A percentile compares a stretch with the other conserved stretches of the same genome.
These are phyloP conservation scores for Paracamarosporium sp. DNA, from an alignment of 2,329 filamentous ascomycete species.

Conservation along the genomic window DNA sequence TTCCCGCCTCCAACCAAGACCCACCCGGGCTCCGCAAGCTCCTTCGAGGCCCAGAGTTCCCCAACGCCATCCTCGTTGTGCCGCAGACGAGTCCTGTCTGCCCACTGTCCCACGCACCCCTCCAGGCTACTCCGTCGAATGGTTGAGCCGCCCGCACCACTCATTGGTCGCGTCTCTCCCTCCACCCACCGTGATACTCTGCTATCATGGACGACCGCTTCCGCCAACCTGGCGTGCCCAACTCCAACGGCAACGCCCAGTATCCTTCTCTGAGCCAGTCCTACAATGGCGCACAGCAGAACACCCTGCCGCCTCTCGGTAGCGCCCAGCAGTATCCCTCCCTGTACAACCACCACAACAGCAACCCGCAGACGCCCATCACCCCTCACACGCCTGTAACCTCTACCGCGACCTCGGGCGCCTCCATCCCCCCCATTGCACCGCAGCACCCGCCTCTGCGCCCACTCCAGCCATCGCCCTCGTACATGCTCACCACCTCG, in stretches of 20 bases:
- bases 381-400: conserved; percentile 45
- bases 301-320: conserved; percentile 43
- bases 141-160: conserved; percentile 31
- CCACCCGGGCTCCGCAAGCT: conserved; percentile 43
- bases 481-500: conserved; percentile 41
- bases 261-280: conserved; percentile 40
- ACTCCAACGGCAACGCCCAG: conserved; percentile 22
- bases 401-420: conserved; percentile 36
- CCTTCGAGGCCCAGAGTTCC: conserved; percentile 36
- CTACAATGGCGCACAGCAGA: conserved; percentile 34
- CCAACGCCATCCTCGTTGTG: conserved; percentile 30
- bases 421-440: conserved; percentile 41
- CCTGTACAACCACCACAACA: conserved; percentile 41
- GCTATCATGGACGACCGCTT: conserved; percentile 47
- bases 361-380: conserved; percentile 48
- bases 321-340: conserved; percentile 36
- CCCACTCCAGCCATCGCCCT: conserved; percentile 46
- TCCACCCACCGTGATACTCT: conserved; percentile 21
- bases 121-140: conserved; percentile 38
- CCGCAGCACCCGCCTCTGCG: conserved; percentile 45
- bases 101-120: conserved; percentile 31
- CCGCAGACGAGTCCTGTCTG: conserved; percentile 31
- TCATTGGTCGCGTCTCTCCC: conserved; percentile 41
- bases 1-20: conserved; percentile 31
- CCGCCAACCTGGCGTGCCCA: conserved; percentile 41